These are phyloP conservation scores for Hypoxylon intermedium DNA, from an alignment of 495 filamentous ascomycete species.

Conservation along the genomic window DNA sequence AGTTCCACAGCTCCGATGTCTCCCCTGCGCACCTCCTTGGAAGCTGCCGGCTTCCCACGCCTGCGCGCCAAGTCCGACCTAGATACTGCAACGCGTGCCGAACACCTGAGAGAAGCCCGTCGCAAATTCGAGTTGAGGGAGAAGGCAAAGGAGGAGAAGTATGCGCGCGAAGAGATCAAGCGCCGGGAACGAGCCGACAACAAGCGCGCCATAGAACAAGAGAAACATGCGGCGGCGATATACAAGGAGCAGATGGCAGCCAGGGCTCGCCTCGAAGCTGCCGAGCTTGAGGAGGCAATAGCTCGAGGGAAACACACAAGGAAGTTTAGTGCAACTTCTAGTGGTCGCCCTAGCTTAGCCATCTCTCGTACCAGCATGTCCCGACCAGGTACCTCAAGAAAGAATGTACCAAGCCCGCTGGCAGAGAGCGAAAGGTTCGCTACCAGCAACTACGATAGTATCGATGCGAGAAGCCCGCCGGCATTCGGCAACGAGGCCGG, in stretches of 20 bases:
- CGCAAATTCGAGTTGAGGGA: constrained; percentile 62
- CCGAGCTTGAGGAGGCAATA: constrained; percentile 40
- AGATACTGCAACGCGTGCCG: constrained; percentile 52
- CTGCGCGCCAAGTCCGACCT: constrained; percentile 60
- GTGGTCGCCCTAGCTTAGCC: constrained; percentile 43
- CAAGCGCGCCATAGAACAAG: constrained; percentile 53
- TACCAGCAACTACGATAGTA: constrained; percentile 51
- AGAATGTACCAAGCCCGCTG: constrained; percentile 45
- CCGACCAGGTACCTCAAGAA: constrained; percentile 48
- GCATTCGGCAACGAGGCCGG: constrained; percentile 31
- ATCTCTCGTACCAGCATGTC: constrained; percentile 42
- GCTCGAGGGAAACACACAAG: constrained; percentile 40
- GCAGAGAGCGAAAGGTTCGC: constrained; percentile 43
- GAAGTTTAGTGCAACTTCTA: constrained; percentile 44
- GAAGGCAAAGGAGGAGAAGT: constrained; percentile 62
- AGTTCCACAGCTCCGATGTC: constrained; percentile 49
- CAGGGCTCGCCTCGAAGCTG: constrained; percentile 35
- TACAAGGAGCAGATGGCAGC: constrained; percentile 39
- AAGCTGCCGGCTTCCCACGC: constrained; percentile 56
- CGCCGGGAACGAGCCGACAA: constrained; percentile 57
- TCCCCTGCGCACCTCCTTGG: constrained; percentile 60
- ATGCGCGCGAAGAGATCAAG: constrained; percentile 61
- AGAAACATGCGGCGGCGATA: constrained; percentile 43
- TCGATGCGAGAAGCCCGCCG: constrained; percentile 43
- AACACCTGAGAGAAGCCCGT: constrained; percentile 59